These are phyloP conservation scores for Atkinsonella hypoxylon DNA, from an alignment of 2,329 filamentous ascomycete species.

Conservation along the genomic window DNA sequence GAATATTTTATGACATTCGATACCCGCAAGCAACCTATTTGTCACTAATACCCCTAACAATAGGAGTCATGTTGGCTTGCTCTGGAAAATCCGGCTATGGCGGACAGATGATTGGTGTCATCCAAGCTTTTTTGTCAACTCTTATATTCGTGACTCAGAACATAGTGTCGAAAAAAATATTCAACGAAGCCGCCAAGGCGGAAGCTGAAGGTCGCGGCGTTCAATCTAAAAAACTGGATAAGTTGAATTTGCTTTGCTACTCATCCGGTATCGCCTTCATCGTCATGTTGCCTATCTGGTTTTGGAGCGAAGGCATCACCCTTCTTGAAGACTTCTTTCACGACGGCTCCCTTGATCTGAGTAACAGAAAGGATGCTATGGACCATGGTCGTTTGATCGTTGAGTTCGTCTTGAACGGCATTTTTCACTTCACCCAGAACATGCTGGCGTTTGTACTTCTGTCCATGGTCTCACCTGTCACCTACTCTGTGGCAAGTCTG, in stretches of 20 bases:
- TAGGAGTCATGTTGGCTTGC: slow-evolving; percentile 93
- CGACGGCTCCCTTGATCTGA: slow-evolving; percentile 63
- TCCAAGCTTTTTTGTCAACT: slow-evolving; percentile 81
- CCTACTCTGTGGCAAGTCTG: slow-evolving; percentile 88
- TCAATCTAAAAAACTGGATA: slow-evolving; percentile 74
- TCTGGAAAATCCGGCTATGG: slow-evolving; percentile 68
- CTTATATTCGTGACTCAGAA: slow-evolving; percentile 96
- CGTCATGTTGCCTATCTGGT: slow-evolving; percentile 82
- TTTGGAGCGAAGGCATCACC: slow-evolving; percentile 75
- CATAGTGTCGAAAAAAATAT: slow-evolving; percentile 94
- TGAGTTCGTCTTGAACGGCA: slow-evolving; percentile 96
- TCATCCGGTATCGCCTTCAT: slow-evolving; percentile 90
- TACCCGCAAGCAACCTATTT: slow-evolving; percentile 82
- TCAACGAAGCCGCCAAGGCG: slow-evolving; percentile 82
- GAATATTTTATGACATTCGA: slow-evolving; percentile 74
- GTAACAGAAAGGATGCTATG: slow-evolving; percentile 50
- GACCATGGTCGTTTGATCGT: slow-evolving; percentile 61
- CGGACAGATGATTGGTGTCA: slow-evolving; percentile 79
- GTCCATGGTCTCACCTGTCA: slow-evolving; percentile 89
- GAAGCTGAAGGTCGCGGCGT: slow-evolving; percentile 59
- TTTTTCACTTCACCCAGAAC: slow-evolving; percentile 93
- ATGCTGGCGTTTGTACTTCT: slow-evolving; percentile 88
- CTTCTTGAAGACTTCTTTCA: slow-evolving; percentile 67
- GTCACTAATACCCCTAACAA: slow-evolving; percentile 78
- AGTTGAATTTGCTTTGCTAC: slow-evolving; percentile 92